A percentile compares a stretch with the other conserved stretches of the same genome.
Conservation (phyloP, 2,329 filamentous ascomycete species). For the Penicillium sp. region DNA sequence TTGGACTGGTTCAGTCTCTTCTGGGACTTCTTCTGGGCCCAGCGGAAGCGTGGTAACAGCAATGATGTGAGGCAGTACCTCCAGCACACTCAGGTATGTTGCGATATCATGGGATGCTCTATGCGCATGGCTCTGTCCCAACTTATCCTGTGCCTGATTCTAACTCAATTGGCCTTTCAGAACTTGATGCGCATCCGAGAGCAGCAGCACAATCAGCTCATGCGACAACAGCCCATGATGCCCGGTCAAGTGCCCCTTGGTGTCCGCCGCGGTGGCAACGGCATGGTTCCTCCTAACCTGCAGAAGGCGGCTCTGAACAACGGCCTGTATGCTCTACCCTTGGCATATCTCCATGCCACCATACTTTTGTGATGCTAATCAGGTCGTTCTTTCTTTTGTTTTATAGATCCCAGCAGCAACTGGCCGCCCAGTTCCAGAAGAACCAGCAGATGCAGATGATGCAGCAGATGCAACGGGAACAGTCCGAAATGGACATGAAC, state of each 20-base stretch:
- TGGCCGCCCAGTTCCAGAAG: constrained; percentile 73
- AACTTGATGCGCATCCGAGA: constrained; percentile 73
- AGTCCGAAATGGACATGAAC: constrained; percentile 84
- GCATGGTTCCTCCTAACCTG: constrained; percentile 54
- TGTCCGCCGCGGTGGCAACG: constrained; percentile 60
- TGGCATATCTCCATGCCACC: constrained; percentile 5
- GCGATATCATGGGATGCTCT: constrained; percentile 21
- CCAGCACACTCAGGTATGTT: constrained; percentile 75
- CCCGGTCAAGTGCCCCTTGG: constrained; percentile 61
- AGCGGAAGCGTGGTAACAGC: constrained; percentile 72
- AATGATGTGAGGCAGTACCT: constrained; percentile 76
- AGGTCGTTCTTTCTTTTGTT: constrained; percentile 8
- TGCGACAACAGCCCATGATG: constrained; percentile 72
- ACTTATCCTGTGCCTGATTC: neutral
- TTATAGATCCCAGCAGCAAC: constrained; percentile 62
- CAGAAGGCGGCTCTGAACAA: constrained; percentile 80
- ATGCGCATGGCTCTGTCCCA: no score
- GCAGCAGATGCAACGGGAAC: constrained; percentile 86
- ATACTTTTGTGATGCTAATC: constrained; percentile 32
- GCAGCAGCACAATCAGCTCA: constrained; percentile 75
- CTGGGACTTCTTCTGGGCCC: constrained; percentile 91
- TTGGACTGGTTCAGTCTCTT: constrained; percentile 98
- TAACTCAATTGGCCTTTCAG: constrained; percentile 47
- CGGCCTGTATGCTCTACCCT: constrained; percentile 45
- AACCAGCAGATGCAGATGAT: constrained; percentile 64